phyloP scores from a whole-genome alignment of 148 eudicot species.

The Pouteria glomerata region DNA sequence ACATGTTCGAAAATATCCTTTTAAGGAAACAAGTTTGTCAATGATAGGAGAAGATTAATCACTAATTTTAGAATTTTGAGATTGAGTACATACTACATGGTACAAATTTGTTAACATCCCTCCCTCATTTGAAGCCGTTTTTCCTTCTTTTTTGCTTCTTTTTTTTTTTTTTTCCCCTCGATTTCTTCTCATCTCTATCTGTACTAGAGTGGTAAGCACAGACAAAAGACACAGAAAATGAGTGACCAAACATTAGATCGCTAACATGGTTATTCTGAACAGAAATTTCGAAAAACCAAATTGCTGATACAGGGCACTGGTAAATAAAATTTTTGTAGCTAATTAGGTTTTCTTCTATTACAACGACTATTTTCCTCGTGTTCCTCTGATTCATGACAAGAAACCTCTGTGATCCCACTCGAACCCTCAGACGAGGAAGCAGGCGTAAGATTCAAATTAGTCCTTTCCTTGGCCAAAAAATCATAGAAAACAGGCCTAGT shows the following conservation, averaged over 20 bases:
- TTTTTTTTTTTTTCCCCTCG: background rate
- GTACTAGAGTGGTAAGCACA: background rate
- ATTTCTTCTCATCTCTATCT: background rate
- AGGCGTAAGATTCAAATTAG: constrained; percentile 61
- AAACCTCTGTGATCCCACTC: constrained; percentile 65
- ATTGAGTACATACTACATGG: background rate
- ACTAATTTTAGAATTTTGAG: background rate
- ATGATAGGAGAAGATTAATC: background rate
- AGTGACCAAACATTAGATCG: background rate
- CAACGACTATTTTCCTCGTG: constrained; percentile 63
- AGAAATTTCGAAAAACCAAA: constrained; percentile 4
- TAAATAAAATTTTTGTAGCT: background rate
- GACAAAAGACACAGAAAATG: background rate
- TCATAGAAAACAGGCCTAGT: constrained; percentile 56
- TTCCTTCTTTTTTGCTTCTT: too few relatives aligned
- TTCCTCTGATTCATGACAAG: constrained; percentile 36
- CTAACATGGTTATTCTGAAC: constrained; percentile 6
- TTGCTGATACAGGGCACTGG: background rate
- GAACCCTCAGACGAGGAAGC: constrained; percentile 62
- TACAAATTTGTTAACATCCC: background rate
- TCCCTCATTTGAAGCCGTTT: background rate
- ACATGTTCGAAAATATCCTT: background rate
- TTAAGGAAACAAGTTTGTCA: background rate
- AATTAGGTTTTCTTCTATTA: constrained; percentile 45
- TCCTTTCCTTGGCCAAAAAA: constrained; percentile 49